Percentiles rank a stretch among this genome's conserved stretches.
phyloP scores from a whole-genome alignment of 176 grass and related monocot genomes.

The Carex myosuroides region DNA sequence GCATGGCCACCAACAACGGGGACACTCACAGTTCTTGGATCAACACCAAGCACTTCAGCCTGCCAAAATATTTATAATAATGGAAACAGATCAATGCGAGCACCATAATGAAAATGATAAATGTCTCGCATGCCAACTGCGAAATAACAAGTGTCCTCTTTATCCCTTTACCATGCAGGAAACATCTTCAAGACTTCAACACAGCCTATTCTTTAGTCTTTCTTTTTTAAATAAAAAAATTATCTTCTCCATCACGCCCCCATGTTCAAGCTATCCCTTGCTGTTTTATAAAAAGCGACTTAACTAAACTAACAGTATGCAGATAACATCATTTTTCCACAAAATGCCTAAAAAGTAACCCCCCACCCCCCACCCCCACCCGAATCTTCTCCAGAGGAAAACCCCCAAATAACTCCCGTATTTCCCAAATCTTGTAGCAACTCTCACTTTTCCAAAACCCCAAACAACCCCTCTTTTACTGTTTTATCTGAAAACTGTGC shows the following conservation, averaged over 20 bases:
- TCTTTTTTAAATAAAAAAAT: too few species aligned
- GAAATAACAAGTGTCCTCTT: neutral
- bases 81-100: neutral
- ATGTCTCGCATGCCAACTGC: neutral
- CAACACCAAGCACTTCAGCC: slow-evolving; percentile 90
- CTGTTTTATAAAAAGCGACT: neutral
- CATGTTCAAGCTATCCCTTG: neutral
- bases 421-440: neutral
- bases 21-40: slow-evolving; percentile 54
- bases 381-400: neutral
- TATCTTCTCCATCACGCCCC: too few species aligned
- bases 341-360: neutral
- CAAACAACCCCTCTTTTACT: neutral
- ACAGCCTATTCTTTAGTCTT: neutral
- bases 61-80: slow-evolving; percentile 25
- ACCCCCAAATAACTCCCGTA: neutral
- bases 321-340: neutral
- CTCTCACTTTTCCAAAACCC: neutral
- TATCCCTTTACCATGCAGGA: neutral
- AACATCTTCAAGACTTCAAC: neutral
- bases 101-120: neutral
- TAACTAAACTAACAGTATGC: neutral
- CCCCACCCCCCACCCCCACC: neutral
- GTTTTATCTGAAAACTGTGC: neutral
- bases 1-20: slow-evolving; percentile 26